phyloP scores from a whole-genome alignment of 371 early-diverging fungal species.

The Entomophthora muscae region DNA sequence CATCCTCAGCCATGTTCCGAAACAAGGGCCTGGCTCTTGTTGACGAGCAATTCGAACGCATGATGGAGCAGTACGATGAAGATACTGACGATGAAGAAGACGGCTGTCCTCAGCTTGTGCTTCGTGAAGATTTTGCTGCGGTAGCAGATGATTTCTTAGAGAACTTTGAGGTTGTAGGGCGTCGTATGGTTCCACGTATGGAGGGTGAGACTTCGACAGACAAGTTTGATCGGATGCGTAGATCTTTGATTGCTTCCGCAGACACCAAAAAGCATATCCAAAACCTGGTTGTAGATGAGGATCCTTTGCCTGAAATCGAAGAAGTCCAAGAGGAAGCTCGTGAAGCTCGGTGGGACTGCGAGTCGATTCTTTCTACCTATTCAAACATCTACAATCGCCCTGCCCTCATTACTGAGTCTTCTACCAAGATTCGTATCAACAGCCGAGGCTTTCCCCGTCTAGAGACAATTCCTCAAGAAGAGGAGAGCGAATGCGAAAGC shows the following conservation, averaged over 20 bases:
- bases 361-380: conserved; percentile 62
- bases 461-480: conserved; percentile 22
- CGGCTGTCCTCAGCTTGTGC: conserved; percentile 19
- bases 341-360: conserved; percentile 54
- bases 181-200: conserved; percentile 37
- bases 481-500: conserved; percentile 19
- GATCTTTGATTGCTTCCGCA: conserved; percentile 25
- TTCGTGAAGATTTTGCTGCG: conserved; percentile 41
- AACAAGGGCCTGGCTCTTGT: conserved; percentile 68
- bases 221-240: conserved; percentile 49
- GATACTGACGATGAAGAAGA: conserved; percentile 37
- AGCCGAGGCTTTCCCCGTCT: conserved; percentile 32
- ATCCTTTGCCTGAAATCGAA: conserved; percentile 13
- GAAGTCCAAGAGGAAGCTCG: conserved; percentile 10
- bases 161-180: conserved; percentile 61
- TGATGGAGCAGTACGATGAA: conserved; percentile 54
- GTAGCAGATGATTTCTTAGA: conserved; percentile 81
- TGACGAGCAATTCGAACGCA: conserved; percentile 83
- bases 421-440: conserved; percentile 30
- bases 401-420: conserved; percentile 34
- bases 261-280: conserved; percentile 12
- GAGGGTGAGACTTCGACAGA: conserved; percentile 41
- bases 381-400: conserved; percentile 74
- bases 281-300: conserved; percentile 16
- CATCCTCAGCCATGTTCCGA: conserved; percentile 83